Evolutionary conservation across 2,329 filamentous ascomycete genomes (phyloP), one percentile per base, ranked within the genome.

Genomic region (Colletotrichum navitas): DNA sequence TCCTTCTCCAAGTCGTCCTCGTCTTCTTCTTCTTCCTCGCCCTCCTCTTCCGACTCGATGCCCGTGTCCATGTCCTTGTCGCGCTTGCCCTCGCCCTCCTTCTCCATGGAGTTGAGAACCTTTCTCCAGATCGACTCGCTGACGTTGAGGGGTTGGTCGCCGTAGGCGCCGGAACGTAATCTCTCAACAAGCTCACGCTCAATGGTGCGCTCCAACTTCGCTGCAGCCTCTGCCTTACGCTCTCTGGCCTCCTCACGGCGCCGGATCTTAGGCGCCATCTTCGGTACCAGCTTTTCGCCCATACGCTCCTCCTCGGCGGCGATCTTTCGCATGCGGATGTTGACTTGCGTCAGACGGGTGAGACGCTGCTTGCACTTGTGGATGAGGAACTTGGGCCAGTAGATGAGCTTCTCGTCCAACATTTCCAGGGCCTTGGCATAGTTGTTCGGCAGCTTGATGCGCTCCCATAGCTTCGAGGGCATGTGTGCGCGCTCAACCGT

Each of bases 321-420:
- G 73, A 98, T 86, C 79, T 91, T 90, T 78, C 93, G 90, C 88
- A 90, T 91, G 75, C 90, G 86, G 75, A 97, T 96, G 68, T 92
- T 91, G 59, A 99, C 95, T 85, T 98, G 96, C 63, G 94, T 97
- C 78, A 99, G 81, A 60, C 96, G 87, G 12, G 96, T 98, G 55
- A 98, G 89, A 72, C 96, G 91, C 85, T 98, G 96, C 86, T 99
- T 99, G 87, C 94, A 96, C 84, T 97, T 97, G 85, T 97, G 94
- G 43, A 94, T 85, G 74, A 97, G 84, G 80, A 97, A 98, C 81
- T 97, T 97, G 66, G 95, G 95, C 87, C 94, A 98, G 87, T 97
- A 98, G 78, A 94, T 92, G 75, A 97, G 86, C 60, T 92, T 89
- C 76, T 93, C 89, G 80, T 97, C 94, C 75, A 99, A 90, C 81